Percentiles rank a stretch among this genome's conserved stretches.
Evolutionary conservation across 768 basidiomycete genomes (phyloP).

Genomic region (Termitomyces bulborhizus): DNA sequence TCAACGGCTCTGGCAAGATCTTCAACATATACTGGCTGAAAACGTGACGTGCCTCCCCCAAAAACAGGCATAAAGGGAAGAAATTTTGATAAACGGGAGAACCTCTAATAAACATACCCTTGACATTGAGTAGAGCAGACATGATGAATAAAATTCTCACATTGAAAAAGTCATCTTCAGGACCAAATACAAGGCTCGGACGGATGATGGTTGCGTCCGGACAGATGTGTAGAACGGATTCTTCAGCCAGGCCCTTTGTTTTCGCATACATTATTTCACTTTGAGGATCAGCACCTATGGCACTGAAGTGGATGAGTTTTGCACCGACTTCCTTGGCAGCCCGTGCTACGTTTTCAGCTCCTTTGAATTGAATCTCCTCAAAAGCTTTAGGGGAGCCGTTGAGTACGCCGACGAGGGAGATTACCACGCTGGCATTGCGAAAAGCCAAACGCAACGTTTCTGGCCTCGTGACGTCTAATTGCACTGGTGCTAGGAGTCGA

Average conservation of each 20-base stretch:
- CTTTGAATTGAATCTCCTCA: slow-evolving; percentile 55
- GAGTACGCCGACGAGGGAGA: slow-evolving; percentile 69
- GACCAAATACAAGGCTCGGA: slow-evolving; percentile 72
- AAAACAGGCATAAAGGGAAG: slow-evolving; percentile 76
- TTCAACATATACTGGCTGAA: slow-evolving; percentile 70
- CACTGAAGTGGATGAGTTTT: slow-evolving; percentile 61
- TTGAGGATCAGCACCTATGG: slow-evolving; percentile 62
- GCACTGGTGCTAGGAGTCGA: slow-evolving; percentile 32
- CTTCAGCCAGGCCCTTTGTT: slow-evolving; percentile 61
- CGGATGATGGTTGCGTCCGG: slow-evolving; percentile 56
- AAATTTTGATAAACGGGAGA: slow-evolving; percentile 51
- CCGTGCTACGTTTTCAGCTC: slow-evolving; percentile 59
- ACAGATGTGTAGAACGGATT: slow-evolving; percentile 38
- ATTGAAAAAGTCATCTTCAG: slow-evolving; percentile 70
- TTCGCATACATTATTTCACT: slow-evolving; percentile 53
- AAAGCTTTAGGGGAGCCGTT: slow-evolving; percentile 51
- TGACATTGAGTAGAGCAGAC: not conserved
- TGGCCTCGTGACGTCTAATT: slow-evolving; percentile 51
- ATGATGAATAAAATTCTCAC: slow-evolving; percentile 27
- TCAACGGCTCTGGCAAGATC: slow-evolving; percentile 62
- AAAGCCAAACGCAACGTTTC: slow-evolving; percentile 43
- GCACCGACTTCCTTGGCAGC: slow-evolving; percentile 47
- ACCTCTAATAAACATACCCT: slow-evolving; percentile 35
- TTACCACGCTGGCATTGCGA: slow-evolving; percentile 46
- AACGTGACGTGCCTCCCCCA: slow-evolving; percentile 56